Conservation (phyloP, 768 basidiomycete species). For the Mycena haematopus region DNA sequence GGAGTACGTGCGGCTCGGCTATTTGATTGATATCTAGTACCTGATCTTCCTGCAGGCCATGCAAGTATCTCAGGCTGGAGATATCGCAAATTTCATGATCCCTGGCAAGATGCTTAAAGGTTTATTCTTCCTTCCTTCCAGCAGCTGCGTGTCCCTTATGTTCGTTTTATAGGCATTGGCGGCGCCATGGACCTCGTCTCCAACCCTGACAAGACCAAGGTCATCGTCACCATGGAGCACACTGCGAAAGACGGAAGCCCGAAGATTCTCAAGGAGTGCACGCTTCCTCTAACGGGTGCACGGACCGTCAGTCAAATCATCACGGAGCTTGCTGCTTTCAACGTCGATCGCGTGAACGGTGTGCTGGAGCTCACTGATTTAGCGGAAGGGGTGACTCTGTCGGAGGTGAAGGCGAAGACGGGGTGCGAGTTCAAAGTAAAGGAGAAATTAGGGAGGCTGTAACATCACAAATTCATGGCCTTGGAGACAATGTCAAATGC, state of each 20-base stretch:
- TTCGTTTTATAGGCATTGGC: slow-evolving; percentile 72
- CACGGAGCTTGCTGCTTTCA: slow-evolving; percentile 91
- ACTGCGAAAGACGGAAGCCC: slow-evolving; percentile 87
- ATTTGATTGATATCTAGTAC: slow-evolving; percentile 7
- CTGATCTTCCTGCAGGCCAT: slow-evolving; percentile 68
- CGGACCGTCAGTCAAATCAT: slow-evolving; percentile 89
- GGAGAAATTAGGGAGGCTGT: slow-evolving; percentile 56
- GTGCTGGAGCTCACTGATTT: slow-evolving; percentile 79
- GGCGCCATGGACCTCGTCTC: slow-evolving; percentile 97
- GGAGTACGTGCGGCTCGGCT: slow-evolving; percentile 62
- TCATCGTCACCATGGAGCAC: slow-evolving; percentile 91
- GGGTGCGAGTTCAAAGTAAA: slow-evolving; percentile 79
- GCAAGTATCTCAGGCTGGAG: slow-evolving; percentile 92
- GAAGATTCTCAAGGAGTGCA: slow-evolving; percentile 85
- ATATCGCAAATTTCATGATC: slow-evolving; percentile 99
- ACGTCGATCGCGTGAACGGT: slow-evolving; percentile 80
- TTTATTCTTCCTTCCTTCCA: slow-evolving; percentile 31
- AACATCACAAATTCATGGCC: slow-evolving; percentile 10
- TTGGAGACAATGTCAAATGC: too few relatives aligned
- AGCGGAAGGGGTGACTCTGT: slow-evolving; percentile 83
- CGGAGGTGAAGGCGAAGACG: slow-evolving; percentile 88
- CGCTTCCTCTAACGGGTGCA: slow-evolving; percentile 88
- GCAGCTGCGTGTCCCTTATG: background rate
- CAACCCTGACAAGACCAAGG: slow-evolving; percentile 94
- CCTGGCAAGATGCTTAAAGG: slow-evolving; percentile 92